Conservation (phyloP, 2,329 filamentous ascomycete species). For the Aspergillus intermedius region DNA sequence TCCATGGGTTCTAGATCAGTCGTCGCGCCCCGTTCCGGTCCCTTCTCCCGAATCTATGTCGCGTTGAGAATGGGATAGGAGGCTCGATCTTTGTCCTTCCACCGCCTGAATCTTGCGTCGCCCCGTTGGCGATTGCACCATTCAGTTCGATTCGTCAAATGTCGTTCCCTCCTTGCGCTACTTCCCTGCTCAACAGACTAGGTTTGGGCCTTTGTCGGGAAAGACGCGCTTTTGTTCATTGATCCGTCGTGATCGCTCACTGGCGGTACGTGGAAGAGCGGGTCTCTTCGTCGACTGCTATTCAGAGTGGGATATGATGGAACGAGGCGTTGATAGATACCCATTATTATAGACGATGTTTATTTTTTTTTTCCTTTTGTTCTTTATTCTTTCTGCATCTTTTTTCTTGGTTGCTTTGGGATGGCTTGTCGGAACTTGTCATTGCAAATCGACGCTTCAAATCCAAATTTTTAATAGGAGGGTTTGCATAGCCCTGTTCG, state of each 20-base stretch:
- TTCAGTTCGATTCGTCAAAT: constrained; percentile 11
- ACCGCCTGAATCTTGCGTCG: constrained; percentile 17
- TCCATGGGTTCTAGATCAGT: constrained; percentile 47
- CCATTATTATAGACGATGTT: constrained; percentile 30
- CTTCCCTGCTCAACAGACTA: constrained; percentile 23
- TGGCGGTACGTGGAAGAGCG: constrained; percentile 16
- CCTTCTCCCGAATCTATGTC: constrained; percentile 37
- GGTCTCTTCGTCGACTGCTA: constrained; percentile 20
- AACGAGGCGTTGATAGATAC: constrained; percentile 41
- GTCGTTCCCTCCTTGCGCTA: constrained; percentile 11
- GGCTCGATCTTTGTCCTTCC: constrained; percentile 22
- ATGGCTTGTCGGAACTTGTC: constrained; percentile 6
- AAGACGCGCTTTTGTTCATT: constrained; percentile 21
- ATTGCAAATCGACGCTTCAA: constrained; percentile 1
- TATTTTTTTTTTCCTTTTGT: constrained; percentile 15
- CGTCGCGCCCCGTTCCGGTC: constrained; percentile 37
- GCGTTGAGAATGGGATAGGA: constrained; percentile 33
- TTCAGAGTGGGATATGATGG: constrained; percentile 33
- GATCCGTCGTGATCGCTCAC: constrained; percentile 14
- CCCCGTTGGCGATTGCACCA: constrained; percentile 13
- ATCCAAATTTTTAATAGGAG: not conserved
- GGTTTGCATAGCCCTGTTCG: not conserved
- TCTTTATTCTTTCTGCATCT: constrained; percentile 11
- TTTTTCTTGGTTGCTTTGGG: constrained; percentile 9
- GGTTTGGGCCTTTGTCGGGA: constrained; percentile 27